A percentile compares a stretch with the other conserved stretches of the same genome.
Conservation (phyloP, 2,329 filamentous ascomycete species). For the Ophiobolus disseminans region DNA sequence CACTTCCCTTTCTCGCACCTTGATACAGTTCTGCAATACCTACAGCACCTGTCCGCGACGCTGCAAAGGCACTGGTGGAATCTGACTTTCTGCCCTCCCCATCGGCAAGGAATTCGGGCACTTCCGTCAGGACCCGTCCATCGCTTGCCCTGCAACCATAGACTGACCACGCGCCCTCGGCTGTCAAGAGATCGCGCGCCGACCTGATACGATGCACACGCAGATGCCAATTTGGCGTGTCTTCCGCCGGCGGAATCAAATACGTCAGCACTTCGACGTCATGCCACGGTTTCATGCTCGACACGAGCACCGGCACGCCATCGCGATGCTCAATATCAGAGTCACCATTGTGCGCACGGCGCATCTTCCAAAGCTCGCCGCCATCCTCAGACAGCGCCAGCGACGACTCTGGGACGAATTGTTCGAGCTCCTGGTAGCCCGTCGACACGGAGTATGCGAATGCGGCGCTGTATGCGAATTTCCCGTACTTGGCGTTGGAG, state of each 20-base stretch:
- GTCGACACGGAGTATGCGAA: conserved; percentile 81
- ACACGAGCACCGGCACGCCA: conserved; percentile 67
- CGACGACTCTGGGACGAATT: conserved; percentile 77
- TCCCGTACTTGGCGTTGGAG: conserved; percentile 81
- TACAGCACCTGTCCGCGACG: conserved; percentile 59
- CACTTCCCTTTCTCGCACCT: conserved; percentile 61
- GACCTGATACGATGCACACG: conserved; percentile 68
- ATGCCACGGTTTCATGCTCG: conserved; percentile 72
- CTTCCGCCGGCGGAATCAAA: conserved; percentile 66
- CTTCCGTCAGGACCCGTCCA: conserved; percentile 60
- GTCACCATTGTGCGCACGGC: conserved; percentile 68
- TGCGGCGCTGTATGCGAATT: conserved; percentile 77
- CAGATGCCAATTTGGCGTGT: conserved; percentile 70
- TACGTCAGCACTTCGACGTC: conserved; percentile 72
- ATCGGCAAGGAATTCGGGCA: conserved; percentile 3
- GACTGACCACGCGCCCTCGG: conserved; percentile 78
- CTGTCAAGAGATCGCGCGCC: conserved; percentile 69
- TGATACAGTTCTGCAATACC: conserved; percentile 57
- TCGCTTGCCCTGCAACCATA: conserved; percentile 65
- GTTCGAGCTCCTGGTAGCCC: conserved; percentile 76
- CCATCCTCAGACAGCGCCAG: conserved; percentile 78
- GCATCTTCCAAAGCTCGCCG: conserved; percentile 79
- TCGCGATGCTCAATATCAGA: conserved; percentile 66
- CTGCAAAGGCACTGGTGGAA: conserved; percentile 50
- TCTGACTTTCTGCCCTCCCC: conserved; percentile 36